phyloP scores from a whole-genome alignment of 805 yeast species.

The Barnettozyma californica region DNA sequence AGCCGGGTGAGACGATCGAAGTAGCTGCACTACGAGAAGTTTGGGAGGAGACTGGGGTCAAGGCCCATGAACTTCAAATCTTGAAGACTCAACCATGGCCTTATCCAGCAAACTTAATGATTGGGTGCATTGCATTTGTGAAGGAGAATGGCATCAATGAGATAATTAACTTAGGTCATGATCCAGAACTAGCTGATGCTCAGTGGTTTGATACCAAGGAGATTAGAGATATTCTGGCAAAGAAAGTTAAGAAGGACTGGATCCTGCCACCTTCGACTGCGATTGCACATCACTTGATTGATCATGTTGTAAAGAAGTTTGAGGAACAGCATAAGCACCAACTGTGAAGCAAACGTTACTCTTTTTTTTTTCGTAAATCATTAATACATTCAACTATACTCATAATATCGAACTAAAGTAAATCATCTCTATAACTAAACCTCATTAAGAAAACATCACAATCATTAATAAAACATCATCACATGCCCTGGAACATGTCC shows the following conservation, averaged over 20 bases:
- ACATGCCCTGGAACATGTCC: constrained; percentile 22
- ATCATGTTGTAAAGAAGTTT: constrained; percentile 16
- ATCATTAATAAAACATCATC: constrained; percentile 5
- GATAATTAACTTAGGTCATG: constrained; percentile 66
- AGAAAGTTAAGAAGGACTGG: constrained; percentile 18
- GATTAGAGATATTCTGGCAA: constrained; percentile 29
- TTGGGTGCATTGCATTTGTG: constrained; percentile 84
- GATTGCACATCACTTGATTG: constrained; percentile 25
- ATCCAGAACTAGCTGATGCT: constrained; percentile 81
- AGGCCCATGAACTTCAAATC: constrained; percentile 50
- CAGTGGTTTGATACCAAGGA: constrained; percentile 69
- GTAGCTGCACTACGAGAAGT: constrained; percentile 83
- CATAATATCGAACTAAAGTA: background rate
- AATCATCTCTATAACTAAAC: constrained; percentile 5
- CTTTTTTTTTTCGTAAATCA: background rate
- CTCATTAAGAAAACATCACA: constrained; percentile 10
- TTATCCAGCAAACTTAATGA: constrained; percentile 87
- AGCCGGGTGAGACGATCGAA: constrained; percentile 90
- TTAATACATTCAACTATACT: background rate
- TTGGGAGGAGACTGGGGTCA: constrained; percentile 94
- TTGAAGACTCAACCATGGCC: constrained; percentile 95
- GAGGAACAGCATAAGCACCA: constrained; percentile 3
- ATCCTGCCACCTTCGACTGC: constrained; percentile 24
- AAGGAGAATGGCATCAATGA: constrained; percentile 64
- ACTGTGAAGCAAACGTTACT: background rate